Evolutionary conservation across 228 moss, liverwort and hornwort species (phyloP).

Genomic region (Sphagnum magellanicum): DNA sequence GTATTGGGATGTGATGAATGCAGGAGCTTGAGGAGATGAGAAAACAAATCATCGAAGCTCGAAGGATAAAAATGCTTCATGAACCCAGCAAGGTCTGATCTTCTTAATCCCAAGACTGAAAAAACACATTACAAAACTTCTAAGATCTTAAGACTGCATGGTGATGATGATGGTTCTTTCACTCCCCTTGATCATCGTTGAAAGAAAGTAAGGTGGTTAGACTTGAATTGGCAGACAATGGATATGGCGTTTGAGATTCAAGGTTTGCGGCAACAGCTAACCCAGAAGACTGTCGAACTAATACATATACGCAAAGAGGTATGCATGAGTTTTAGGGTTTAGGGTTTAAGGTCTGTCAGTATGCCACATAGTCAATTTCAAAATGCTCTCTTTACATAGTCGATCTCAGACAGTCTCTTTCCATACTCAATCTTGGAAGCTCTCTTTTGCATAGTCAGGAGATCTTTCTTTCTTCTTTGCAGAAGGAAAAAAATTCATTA

Average conservation of each 20-base stretch:
- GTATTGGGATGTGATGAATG: background rate
- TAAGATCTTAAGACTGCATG: too few relatives aligned
- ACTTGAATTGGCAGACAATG: constrained; percentile 38
- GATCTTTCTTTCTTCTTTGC: too few relatives aligned
- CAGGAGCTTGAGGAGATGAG: constrained; percentile 81
- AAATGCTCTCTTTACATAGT: too few relatives aligned
- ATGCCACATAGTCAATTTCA: too few relatives aligned
- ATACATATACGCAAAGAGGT: constrained; percentile 70
- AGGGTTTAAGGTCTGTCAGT: too few relatives aligned
- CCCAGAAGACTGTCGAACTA: constrained; percentile 64
- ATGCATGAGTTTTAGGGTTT: background rate
- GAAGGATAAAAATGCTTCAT: constrained; percentile 89
- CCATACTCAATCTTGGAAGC: too few relatives aligned
- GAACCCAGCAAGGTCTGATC: constrained; percentile 75
- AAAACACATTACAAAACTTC: too few relatives aligned
- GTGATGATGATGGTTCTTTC: too few relatives aligned
- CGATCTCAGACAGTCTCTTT: too few relatives aligned
- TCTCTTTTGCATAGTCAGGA: too few relatives aligned
- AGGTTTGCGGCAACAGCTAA: constrained; percentile 66
- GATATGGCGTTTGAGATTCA: constrained; percentile 90
- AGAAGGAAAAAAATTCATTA: too few relatives aligned
- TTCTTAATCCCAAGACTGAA: background rate
- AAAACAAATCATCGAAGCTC: constrained; percentile 75
- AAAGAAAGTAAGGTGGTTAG: background rate
- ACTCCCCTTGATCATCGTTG: too few relatives aligned